Conservation (phyloP, 2,329 filamentous ascomycete species). For the Bipolaris sorokiniana region DNA sequence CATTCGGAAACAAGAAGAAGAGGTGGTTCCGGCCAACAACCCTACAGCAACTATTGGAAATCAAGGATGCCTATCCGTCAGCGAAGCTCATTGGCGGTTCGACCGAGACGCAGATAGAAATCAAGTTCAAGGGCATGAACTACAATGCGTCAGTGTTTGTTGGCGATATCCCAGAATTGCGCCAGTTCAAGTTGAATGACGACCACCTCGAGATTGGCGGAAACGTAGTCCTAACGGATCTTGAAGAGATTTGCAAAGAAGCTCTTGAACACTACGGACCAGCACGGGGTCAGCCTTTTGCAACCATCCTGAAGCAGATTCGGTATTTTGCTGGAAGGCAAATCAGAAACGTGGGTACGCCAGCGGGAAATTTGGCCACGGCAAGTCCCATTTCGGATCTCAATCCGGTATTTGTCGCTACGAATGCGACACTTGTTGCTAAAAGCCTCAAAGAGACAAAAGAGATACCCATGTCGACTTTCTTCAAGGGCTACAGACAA, state of each 20-base stretch:
- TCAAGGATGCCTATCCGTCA: constrained; percentile 82
- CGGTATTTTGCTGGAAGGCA: constrained; percentile 94
- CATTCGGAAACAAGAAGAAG: constrained; percentile 94
- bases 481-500: constrained; percentile 89
- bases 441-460: constrained; percentile 75
- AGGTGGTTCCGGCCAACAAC: constrained; percentile 92
- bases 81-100: constrained; percentile 96
- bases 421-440: constrained; percentile 80
- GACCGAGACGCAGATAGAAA: constrained; percentile 96
- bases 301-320: constrained; percentile 91
- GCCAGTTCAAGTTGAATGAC: constrained; percentile 79
- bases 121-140: constrained; percentile 94
- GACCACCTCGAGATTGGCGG: constrained; percentile 90
- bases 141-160: constrained; percentile 91
- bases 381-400: constrained; percentile 96
- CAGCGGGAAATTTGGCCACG: constrained; percentile 90
- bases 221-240: constrained; percentile 88
- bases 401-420: constrained; percentile 90
- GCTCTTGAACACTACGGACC: constrained; percentile 80
- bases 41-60: constrained; percentile 83
- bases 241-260: constrained; percentile 82
- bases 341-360: constrained; percentile 96
- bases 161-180: constrained; percentile 87
- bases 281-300: constrained; percentile 76
- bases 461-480: constrained; percentile 88